These are phyloP conservation scores for Mrakia blollopis DNA, from an alignment of 768 basidiomycete genomes.

Conservation along the genomic window DNA sequence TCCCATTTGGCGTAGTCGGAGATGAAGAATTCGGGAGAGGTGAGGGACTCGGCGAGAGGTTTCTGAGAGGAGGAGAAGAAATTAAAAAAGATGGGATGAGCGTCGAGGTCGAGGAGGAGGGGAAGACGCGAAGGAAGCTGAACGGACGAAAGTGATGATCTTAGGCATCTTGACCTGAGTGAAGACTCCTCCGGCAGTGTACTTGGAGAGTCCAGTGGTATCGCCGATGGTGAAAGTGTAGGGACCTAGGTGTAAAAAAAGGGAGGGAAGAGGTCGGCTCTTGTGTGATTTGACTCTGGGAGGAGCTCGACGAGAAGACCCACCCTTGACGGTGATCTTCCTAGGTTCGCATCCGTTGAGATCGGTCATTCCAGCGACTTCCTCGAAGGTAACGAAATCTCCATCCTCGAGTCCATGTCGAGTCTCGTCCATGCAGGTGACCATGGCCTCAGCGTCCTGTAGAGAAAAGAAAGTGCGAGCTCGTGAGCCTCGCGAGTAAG, in stretches of 20 bases:
- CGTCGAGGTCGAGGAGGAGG: neutral
- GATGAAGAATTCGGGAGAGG: constrained; percentile 78
- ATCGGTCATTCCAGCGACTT: constrained; percentile 90
- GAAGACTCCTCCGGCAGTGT: constrained; percentile 86
- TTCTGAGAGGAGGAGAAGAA: constrained; percentile 56
- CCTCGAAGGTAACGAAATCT: constrained; percentile 92
- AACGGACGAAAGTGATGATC: constrained; percentile 74
- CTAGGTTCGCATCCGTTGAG: constrained; percentile 86
- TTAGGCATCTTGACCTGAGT: constrained; percentile 99
- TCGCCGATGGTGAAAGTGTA: constrained; percentile 97
- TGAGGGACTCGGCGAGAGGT: constrained; percentile 79
- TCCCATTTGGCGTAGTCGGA: constrained; percentile 98
- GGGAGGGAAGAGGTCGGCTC: neutral
- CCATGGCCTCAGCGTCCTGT: constrained; percentile 84
- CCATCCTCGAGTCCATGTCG: constrained; percentile 98
- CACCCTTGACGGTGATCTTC: constrained; percentile 81
- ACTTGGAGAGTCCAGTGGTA: constrained; percentile 68
- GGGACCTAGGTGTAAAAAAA: constrained; percentile 54
- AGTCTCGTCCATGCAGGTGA: constrained; percentile 94
- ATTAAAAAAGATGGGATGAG: neutral
- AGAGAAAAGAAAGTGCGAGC: neutral
- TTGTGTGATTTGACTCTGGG: neutral
- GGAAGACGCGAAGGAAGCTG: neutral
- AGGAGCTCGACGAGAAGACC: neutral
- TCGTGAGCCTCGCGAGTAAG: neutral